Base-by-base conservation (phyloP, 176 grass and related monocot species). In the Ensete glaucum region DNA sequence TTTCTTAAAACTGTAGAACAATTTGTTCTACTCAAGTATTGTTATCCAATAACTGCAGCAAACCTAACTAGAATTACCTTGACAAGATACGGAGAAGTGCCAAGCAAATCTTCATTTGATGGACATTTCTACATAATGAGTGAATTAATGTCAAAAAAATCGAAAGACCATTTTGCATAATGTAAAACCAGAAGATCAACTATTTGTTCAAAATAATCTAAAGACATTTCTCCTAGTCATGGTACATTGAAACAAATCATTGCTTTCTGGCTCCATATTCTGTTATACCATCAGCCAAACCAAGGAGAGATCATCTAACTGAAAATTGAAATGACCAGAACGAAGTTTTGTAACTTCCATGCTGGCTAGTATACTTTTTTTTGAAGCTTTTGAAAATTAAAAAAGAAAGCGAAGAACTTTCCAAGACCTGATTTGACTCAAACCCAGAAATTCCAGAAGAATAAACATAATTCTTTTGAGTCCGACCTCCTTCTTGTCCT, bases 61-160 rank as follows among this genome's bases (percentile, higher is more conserved):
- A 43, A 52, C 74, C 50, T 34, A 73, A 79, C 19, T 48, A 56
- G 20, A 64, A 50, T n/a, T 81, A 91, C 88, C 85, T 87, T 85
- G 82, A 91, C 60, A 60, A 81, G 56, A 55, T 85, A 75, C 8
- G 57, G 4, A n/a, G 12, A 34, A 58, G 50, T 17, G 10, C 23
- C 64, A 53, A 19, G 77, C 8, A 77, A 22, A 14, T 48, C 69
- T 3, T 64, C 62, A 1, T 0, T 75, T 21, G 58, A 26, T 16
- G 59, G 50, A 53, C 19, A 15, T 17, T 54, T 60, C 66, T 85
- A 59, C 59, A 73, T 43, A 29, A 29, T 54, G n/a, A 48, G 17
- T 59, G 50, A 75, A 27, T 51, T 63, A 23, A 78, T 29, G 20
- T 55, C 51, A 76, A 76, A 27, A 10, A 60, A 62, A 76, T 60